phyloP scores from a whole-genome alignment of 352 stramenopile species.

The Phytophthora europaea region DNA sequence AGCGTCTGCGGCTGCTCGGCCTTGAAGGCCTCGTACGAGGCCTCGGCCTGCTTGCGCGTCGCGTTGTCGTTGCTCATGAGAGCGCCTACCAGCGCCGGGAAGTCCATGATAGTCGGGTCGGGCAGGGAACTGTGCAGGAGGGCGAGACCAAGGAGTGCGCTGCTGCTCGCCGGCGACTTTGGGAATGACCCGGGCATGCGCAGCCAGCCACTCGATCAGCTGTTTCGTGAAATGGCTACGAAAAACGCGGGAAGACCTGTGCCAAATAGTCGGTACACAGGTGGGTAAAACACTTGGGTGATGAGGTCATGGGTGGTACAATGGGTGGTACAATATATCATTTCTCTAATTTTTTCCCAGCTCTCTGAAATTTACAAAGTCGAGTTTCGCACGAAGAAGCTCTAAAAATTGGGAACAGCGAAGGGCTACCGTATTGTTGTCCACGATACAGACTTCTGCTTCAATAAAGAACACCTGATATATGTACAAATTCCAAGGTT shows the following conservation, averaged over 20 bases:
- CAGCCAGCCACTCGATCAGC: slow-evolving; percentile 35
- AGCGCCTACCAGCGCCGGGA: slow-evolving; percentile 74
- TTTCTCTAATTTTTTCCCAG: too few species aligned
- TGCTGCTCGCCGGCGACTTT: slow-evolving; percentile 27
- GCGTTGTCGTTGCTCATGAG: slow-evolving; percentile 84
- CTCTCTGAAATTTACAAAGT: too few species aligned
- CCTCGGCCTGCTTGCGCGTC: slow-evolving; percentile 78
- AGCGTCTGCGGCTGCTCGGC: slow-evolving; percentile 69
- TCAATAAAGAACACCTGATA: too few species aligned
- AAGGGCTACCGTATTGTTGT: too few species aligned
- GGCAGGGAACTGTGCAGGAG: neutral
- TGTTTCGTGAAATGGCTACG: slow-evolving; percentile 41
- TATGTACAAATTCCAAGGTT: too few species aligned
- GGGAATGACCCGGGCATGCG: slow-evolving; percentile 20
- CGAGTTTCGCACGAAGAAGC: too few species aligned
- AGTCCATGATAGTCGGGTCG: slow-evolving; percentile 61
- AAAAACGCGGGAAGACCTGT: slow-evolving; percentile 18
- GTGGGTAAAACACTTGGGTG: neutral
- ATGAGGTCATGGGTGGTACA: neutral
- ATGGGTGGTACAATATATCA: too few species aligned
- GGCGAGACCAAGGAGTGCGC: neutral
- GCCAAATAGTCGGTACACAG: neutral
- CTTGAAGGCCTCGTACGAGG: slow-evolving; percentile 80
- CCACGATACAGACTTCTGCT: too few species aligned
- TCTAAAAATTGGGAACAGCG: too few species aligned